phyloP scores from a whole-genome alignment of 768 basidiomycete species.

The Collybia mongolica region DNA sequence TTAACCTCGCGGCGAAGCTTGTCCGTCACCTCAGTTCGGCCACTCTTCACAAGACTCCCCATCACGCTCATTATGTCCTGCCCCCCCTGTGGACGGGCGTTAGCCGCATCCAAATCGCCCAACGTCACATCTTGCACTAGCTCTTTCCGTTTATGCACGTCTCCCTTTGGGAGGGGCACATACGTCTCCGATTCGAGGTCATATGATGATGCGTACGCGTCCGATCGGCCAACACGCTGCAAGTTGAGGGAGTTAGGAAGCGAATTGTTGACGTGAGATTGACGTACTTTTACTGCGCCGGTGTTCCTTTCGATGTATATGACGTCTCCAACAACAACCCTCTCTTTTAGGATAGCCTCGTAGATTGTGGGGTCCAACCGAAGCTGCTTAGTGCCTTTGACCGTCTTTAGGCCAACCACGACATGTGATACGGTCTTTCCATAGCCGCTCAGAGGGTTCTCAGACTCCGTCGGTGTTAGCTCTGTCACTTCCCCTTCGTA shows the following conservation, averaged over 20 bases:
- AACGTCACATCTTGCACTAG: conserved; percentile 37
- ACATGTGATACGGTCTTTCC: conserved; percentile 99
- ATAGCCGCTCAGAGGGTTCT: conserved; percentile 96
- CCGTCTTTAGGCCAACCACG: conserved; percentile 92
- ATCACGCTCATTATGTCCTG: conserved; percentile 99
- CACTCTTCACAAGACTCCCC: conserved; percentile 86
- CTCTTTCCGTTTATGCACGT: conserved; percentile 22
- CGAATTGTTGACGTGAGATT: background rate
- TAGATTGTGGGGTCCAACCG: conserved; percentile 94
- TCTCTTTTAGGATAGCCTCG: conserved; percentile 96
- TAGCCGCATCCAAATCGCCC: conserved; percentile 94
- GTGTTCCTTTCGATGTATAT: conserved; percentile 94
- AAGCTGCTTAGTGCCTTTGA: conserved; percentile 90
- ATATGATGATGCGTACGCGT: conserved; percentile 96
- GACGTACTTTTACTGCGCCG: conserved; percentile 88
- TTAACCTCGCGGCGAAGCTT: conserved; percentile 95
- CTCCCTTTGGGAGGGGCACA: conserved; percentile 75
- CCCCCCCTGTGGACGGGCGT: conserved; percentile 93
- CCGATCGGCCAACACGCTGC: conserved; percentile 93
- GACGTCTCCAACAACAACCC: conserved; percentile 94
- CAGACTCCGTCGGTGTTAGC: conserved; percentile 92
- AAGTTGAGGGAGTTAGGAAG: conserved; percentile 4
- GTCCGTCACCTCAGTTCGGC: conserved; percentile 95
- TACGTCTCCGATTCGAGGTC: conserved; percentile 99
- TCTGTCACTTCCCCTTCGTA: conserved; percentile 99